These are phyloP conservation scores for Malassezia obtusa DNA, from an alignment of 1,284 basidiomycete genomes.

Conservation along the genomic window DNA sequence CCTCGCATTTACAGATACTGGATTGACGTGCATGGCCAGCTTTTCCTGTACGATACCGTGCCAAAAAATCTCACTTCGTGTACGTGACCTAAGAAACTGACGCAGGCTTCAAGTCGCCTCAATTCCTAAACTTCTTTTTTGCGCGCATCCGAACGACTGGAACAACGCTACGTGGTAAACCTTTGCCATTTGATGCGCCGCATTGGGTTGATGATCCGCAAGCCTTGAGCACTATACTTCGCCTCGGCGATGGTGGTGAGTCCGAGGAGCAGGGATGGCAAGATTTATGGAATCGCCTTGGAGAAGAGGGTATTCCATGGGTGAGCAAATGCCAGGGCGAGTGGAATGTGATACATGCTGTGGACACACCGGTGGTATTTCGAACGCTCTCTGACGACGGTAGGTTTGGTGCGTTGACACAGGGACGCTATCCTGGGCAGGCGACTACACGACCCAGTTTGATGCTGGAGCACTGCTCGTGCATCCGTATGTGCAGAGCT, in stretches of 20 bases:
- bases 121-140: conserved; percentile 17
- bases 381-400: conserved; percentile 23
- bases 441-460: conserved; percentile 6
- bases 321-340: conserved; percentile 43
- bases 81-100: conserved; percentile 18
- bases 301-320: conserved; percentile 34
- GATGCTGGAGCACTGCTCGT: conserved; percentile 11
- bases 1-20: conserved; percentile 42
- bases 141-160: conserved; percentile 6
- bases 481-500: conserved; percentile 10
- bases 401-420: not conserved
- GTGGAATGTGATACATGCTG: conserved; percentile 37
- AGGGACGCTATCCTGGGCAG: conserved; percentile 12
- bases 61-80: conserved; percentile 47
- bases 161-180: not conserved
- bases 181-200: not conserved
- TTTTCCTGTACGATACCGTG: conserved; percentile 43
- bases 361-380: conserved; percentile 46
- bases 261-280: conserved; percentile 7
- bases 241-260: conserved; percentile 15
- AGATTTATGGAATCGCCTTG: conserved; percentile 11
- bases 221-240: conserved; percentile 14
- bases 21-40: conserved; percentile 44
- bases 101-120: conserved; percentile 19
- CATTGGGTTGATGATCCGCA: conserved; percentile 18